Evolutionary conservation across 1,139 yeast species (phyloP).

Genomic region (Pichia sp.): DNA sequence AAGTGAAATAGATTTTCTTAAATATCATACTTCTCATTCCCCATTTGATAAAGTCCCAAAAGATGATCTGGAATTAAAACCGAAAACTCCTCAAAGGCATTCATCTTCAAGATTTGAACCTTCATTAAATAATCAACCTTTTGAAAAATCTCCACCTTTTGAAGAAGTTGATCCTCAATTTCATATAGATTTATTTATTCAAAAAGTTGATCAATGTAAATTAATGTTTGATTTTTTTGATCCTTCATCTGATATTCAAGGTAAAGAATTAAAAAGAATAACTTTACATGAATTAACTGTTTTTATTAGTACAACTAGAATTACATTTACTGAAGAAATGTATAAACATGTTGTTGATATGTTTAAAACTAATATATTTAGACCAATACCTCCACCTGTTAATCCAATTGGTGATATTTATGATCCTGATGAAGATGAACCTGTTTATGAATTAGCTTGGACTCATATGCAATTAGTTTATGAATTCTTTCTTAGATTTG

Average conservation of each 20-base stretch:
- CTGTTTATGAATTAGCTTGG: constrained; percentile 95
- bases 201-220: constrained; percentile 91
- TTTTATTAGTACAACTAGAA: constrained; percentile 69
- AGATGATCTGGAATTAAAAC: constrained; percentile 47
- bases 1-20: constrained; percentile 25
- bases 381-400: constrained; percentile 98
- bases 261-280: constrained; percentile 83
- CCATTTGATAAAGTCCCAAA: constrained; percentile 34
- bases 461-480: constrained; percentile 98
- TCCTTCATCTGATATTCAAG: constrained; percentile 85
- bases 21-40: constrained; percentile 26
- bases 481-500: constrained; percentile 86
- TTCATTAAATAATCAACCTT: constrained; percentile 61
- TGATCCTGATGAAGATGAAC: constrained; percentile 99
- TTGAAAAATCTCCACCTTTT: constrained; percentile 77
- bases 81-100: constrained; percentile 77
- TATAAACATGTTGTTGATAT: constrained; percentile 81
- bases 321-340: constrained; percentile 86
- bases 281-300: constrained; percentile 87
- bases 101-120: constrained; percentile 91
- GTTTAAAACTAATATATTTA: constrained; percentile 83
- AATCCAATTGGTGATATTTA: constrained; percentile 93
- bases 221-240: constrained; percentile 90
- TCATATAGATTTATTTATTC: constrained; percentile 73
- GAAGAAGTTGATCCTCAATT: constrained; percentile 88